Evolutionary conservation across 2,329 filamentous ascomycete genomes (phyloP).

Genomic region (Lachnellula hyalina): DNA sequence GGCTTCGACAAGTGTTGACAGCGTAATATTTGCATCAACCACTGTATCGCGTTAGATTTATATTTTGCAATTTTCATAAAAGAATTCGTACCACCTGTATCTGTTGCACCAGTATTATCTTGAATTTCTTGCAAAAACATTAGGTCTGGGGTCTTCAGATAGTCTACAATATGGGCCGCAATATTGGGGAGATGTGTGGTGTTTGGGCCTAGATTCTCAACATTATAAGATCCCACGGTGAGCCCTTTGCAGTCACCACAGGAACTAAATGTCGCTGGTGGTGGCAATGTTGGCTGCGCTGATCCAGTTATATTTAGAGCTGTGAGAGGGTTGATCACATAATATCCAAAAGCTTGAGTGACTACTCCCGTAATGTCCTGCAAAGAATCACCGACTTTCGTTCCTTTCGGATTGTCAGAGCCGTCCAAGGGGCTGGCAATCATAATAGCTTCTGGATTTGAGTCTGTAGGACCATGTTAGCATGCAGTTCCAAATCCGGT

Average conservation of each 20-base stretch:
- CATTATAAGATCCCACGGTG: constrained; percentile 63
- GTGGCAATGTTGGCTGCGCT: constrained; percentile 41
- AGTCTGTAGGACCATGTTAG: constrained; percentile 38
- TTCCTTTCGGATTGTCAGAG: constrained; percentile 51
- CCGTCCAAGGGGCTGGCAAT: constrained; percentile 63
- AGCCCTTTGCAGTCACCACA: constrained; percentile 53
- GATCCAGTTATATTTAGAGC: constrained; percentile 44
- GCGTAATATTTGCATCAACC: constrained; percentile 52
- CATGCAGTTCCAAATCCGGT: neutral
- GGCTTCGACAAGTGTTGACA: constrained; percentile 48
- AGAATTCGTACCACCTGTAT: constrained; percentile 47
- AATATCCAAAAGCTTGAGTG: constrained; percentile 61
- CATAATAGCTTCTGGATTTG: constrained; percentile 64
- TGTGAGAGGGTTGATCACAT: constrained; percentile 60
- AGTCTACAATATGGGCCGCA: constrained; percentile 60
- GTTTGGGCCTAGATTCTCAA: constrained; percentile 59
- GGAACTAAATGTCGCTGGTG: constrained; percentile 48
- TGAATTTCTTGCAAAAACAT: constrained; percentile 68
- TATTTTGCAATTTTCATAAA: neutral
- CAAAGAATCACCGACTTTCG: constrained; percentile 60
- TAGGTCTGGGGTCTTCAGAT: constrained; percentile 57
- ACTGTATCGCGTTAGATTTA: constrained; percentile 19
- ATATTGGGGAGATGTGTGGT: constrained; percentile 51
- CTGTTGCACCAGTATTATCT: constrained; percentile 56
- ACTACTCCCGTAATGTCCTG: constrained; percentile 65